Evolutionary conservation across 2,329 filamentous ascomycete genomes (phyloP), one percentile per base, ranked within the genome.

Genomic region (Trichoderma endophyticum): DNA sequence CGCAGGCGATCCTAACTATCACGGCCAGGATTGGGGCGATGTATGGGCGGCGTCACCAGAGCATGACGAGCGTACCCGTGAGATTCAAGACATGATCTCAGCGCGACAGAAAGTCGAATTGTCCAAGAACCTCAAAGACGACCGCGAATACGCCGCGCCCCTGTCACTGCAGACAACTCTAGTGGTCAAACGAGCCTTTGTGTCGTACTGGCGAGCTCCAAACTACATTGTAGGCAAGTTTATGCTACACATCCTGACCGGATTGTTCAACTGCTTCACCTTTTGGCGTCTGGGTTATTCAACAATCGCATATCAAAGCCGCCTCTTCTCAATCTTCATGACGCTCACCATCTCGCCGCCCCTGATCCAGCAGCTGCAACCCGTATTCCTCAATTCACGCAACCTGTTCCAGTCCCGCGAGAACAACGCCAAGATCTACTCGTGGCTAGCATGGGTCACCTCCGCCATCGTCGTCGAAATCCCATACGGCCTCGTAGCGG

Each of bases 361-460:
- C 0, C 83, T 95, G 1, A 92, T 95, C 72, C 91, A 94, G 76
- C 92, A 95, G 76, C 84, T 95, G 0, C 91, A 95, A 77, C 93
- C 93, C 0, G 87, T 88, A 6, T 94, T 92, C 78, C 82, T 94
- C 66, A 83, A 87, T 72, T 87, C 89, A 59, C 86, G 92, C 4
- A 84, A 87, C 36, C 85, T 95, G 30, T 96, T 93, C 81, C 83
- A 91, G 78, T 89, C 87, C 2, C 87, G 93, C 6, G 93, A 96
- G 79, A 87, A 90, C 63, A 92, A 88, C n/a, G 89, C 91, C 18
- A 94, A 94, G 79, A 93, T 94, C 30, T 96, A 95, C 81, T 90
- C 88, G 2, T 94, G 92, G 92, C 81, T 87, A 15, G 91, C 92
- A 0, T 93, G 92, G 81, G 87, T 88, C 0, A 90, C 89, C 3